Conservation (phyloP, 257 asterid species). For the Przewalskia tangutica region DNA sequence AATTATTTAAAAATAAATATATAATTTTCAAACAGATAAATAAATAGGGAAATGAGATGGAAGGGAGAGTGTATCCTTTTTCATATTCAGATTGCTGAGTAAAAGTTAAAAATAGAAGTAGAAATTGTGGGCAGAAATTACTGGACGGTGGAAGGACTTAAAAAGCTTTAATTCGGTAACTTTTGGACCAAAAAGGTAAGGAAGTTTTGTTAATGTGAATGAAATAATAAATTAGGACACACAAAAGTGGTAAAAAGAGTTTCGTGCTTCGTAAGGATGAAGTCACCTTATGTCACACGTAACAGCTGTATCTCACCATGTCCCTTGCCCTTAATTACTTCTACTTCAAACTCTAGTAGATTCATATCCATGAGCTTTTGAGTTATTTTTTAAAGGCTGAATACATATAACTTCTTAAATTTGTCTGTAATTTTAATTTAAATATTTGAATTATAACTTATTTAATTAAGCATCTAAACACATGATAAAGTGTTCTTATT, state of each 20-base stretch:
- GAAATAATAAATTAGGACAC: not conserved
- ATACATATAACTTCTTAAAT: too few species aligned
- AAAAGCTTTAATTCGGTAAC: not conserved
- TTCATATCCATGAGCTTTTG: too few species aligned
- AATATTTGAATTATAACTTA: too few species aligned
- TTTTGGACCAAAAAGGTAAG: not conserved
- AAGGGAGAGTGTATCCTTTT: too few species aligned
- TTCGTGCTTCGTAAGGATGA: conserved; percentile 35
- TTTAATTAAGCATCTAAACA: too few species aligned
- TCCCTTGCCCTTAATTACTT: not conserved
- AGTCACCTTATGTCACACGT: conserved; percentile 43
- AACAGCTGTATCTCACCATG: conserved; percentile 16
- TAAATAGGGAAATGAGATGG: too few species aligned
- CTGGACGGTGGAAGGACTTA: conserved; percentile 12
- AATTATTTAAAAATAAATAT: too few species aligned
- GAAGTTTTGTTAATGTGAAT: not conserved
- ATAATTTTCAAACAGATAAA: too few species aligned
- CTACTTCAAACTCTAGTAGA: too few species aligned
- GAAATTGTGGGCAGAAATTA: not conserved
- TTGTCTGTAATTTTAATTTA: too few species aligned
- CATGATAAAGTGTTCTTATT: too few species aligned
- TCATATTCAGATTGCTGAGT: not conserved
- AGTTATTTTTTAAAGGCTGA: too few species aligned
- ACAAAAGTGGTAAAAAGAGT: not conserved
- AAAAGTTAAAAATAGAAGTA: not conserved